A percentile compares a stretch with the other conserved stretches of the same genome.
Conservation (phyloP, 306 rosid genomes). For the Cucurbita ficifolia region DNA sequence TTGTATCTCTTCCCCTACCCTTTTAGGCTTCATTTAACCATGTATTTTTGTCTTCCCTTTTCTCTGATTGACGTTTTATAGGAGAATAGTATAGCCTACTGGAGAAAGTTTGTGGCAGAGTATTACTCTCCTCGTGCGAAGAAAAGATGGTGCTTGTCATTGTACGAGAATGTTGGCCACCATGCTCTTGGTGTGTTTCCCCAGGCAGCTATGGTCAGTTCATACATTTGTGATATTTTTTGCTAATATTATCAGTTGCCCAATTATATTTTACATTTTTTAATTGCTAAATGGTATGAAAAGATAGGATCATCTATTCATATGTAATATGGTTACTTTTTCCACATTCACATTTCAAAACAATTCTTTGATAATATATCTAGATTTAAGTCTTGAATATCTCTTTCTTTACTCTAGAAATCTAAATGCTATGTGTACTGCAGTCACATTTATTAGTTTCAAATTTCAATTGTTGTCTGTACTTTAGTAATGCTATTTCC, state of each 20-base stretch:
- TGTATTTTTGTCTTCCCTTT: not conserved
- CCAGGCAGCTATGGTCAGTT: slow-evolving; percentile 75
- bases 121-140: slow-evolving; percentile 94
- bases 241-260: not conserved
- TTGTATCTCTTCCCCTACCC: not conserved
- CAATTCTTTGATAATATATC: not conserved
- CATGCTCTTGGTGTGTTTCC: slow-evolving; percentile 93
- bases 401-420: not conserved
- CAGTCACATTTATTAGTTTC: not conserved
- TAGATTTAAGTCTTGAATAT: not conserved
- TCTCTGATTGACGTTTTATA: slow-evolving; percentile 11
- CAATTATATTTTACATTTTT: not conserved
- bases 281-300: not conserved
- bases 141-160: slow-evolving; percentile 91
- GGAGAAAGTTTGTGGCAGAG: slow-evolving; percentile 95
- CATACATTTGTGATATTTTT: not conserved
- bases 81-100: slow-evolving; percentile 91
- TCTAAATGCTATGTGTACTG: not conserved
- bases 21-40: not conserved
- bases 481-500: not conserved
- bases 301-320: not conserved
- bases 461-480: not conserved
- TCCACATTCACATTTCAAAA: not conserved
- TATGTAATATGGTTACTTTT: not conserved
- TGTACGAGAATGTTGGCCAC: slow-evolving; percentile 73